Percentiles rank a stretch among this genome's conserved stretches.
These are phyloP conservation scores for Gymnopilus dilepis DNA, from an alignment of 768 basidiomycete species.

Conservation along the genomic window DNA sequence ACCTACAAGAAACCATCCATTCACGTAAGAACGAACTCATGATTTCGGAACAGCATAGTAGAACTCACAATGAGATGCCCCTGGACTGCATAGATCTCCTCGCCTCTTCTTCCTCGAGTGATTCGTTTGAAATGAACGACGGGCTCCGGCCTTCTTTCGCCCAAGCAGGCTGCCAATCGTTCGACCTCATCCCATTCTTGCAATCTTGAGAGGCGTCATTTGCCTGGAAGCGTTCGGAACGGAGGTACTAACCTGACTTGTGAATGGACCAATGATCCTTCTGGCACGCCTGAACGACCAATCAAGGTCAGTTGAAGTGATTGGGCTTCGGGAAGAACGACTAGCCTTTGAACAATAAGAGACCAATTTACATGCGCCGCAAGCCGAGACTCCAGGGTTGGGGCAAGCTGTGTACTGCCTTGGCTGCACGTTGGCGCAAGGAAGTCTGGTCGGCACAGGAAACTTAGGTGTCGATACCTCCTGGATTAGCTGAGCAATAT, in stretches of 20 bases:
- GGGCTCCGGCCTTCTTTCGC: slow-evolving; percentile 24
- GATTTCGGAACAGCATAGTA: background rate
- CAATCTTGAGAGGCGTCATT: slow-evolving; percentile 28
- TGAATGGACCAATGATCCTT: slow-evolving; percentile 44
- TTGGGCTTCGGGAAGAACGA: too few relatives aligned
- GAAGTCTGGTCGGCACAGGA: too few relatives aligned
- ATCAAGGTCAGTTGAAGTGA: too few relatives aligned
- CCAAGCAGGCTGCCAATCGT: slow-evolving; percentile 31
- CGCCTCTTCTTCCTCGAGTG: slow-evolving; percentile 5
- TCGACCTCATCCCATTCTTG: slow-evolving; percentile 26
- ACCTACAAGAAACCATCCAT: slow-evolving; percentile 23
- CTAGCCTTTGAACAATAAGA: slow-evolving; percentile 48
- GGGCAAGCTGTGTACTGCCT: slow-evolving; percentile 30
- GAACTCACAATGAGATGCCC: slow-evolving; percentile 28
- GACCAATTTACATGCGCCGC: slow-evolving; percentile 41
- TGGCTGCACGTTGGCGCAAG: slow-evolving; percentile 21
- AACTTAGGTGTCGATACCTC: too few relatives aligned
- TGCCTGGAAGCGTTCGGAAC: background rate
- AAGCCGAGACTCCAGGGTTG: slow-evolving; percentile 35
- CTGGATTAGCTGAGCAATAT: too few relatives aligned
- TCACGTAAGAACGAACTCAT: too few relatives aligned
- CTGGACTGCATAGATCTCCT: slow-evolving; percentile 12
- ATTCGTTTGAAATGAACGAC: slow-evolving; percentile 18
- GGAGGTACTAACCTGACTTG: slow-evolving; percentile 35
- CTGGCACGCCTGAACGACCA: slow-evolving; percentile 48